Percentiles rank a stretch among this genome's conserved stretches.
Conservation (phyloP, 345 rosid genomes). For the Boechera divaricarpa region DNA sequence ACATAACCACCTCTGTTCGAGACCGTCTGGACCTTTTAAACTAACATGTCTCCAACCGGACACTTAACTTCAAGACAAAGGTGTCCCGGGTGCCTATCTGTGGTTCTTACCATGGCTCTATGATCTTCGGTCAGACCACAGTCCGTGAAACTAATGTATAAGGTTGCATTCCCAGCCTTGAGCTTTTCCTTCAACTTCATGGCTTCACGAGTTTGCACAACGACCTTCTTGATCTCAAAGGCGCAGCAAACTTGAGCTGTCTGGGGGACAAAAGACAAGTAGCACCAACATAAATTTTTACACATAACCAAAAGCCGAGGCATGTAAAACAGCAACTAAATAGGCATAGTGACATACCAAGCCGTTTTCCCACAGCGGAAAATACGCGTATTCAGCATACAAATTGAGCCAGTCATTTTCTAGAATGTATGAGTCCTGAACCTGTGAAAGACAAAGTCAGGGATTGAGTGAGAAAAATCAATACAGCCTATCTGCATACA, state of each 20-base stretch:
- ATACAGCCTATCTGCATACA: no score
- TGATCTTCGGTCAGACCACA: background rate
- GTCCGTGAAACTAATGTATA: background rate
- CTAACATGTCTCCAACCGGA: no score
- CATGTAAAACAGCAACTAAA: no score
- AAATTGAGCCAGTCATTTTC: no score
- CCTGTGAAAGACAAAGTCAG: no score
- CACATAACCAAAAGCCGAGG: no score
- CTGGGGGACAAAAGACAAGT: background rate
- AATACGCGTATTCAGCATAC: no score
- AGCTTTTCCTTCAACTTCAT: background rate
- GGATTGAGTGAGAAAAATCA: no score
- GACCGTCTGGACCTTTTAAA: background rate
- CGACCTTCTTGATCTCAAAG: slow-evolving; percentile 5
- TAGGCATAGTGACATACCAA: no score
- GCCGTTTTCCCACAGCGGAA: no score
- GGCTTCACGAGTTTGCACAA: background rate
- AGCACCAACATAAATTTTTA: no score
- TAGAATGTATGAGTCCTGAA: no score
- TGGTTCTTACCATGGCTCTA: background rate
- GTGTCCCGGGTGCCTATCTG: background rate
- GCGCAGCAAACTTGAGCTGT: background rate
- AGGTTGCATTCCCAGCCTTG: background rate
- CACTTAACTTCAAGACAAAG: background rate
- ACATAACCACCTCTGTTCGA: background rate